Evolutionary conservation across 73 alveolate genomes (phyloP).

Genomic region (Breviolum minutum): DNA sequence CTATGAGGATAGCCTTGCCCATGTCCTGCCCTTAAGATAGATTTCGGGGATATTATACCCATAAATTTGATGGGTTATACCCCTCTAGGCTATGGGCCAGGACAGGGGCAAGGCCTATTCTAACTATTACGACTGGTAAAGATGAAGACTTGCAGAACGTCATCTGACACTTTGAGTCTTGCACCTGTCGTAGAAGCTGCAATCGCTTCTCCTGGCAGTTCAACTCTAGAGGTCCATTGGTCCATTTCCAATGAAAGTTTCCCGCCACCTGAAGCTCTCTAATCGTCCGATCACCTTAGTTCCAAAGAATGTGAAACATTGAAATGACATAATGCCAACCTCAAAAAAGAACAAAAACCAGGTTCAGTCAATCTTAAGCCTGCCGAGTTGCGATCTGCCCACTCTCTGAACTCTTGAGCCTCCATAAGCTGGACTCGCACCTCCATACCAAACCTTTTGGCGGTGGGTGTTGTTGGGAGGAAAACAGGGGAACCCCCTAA

Average conservation of each 20-base stretch:
- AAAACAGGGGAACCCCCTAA: neutral
- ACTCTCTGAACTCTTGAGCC: slow-evolving; percentile 98
- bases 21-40: no score
- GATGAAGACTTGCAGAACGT: neutral
- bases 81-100: no score
- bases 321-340: no score
- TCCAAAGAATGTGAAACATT: neutral
- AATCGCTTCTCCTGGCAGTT: slow-evolving; percentile 96
- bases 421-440: slow-evolving; percentile 80
- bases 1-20: no score
- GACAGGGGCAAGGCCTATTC: no score
- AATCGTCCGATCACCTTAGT: slow-evolving; percentile 97
- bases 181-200: slow-evolving; percentile 96
- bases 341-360: no score
- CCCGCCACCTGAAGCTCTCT: slow-evolving; percentile 96
- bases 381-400: slow-evolving; percentile 97
- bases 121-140: no score
- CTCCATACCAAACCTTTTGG: slow-evolving; percentile 59
- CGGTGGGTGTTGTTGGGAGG: neutral
- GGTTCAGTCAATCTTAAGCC: no score
- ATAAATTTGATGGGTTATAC: no score
- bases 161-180: neutral
- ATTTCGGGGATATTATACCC: no score
- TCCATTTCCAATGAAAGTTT: neutral
- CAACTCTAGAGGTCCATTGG: neutral